Conservation (phyloP, 164 flowering plant species). For the Piper betle region DNA sequence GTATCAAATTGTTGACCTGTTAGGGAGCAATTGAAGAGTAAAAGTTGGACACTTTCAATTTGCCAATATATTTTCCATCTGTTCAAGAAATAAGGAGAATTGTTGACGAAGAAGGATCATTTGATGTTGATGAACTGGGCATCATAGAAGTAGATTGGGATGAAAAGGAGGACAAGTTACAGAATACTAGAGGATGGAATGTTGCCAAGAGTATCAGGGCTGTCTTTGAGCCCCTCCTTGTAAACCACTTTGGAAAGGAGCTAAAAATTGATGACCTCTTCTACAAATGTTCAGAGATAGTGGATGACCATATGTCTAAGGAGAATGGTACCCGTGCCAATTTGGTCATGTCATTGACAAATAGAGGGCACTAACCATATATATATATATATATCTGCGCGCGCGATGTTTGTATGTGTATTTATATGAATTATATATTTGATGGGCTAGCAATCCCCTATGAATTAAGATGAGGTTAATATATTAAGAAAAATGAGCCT, state of each 20-base stretch:
- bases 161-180: slow-evolving; percentile 4
- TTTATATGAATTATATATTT: no score
- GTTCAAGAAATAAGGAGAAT: slow-evolving; percentile 23
- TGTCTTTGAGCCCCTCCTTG: slow-evolving; percentile 41
- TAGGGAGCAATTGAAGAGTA: no score
- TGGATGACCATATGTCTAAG: slow-evolving; percentile 19
- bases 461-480: no score
- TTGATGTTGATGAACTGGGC: no score
- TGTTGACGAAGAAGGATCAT: slow-evolving; percentile 33
- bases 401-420: no score
- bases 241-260: no score
- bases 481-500: no score
- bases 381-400: no score
- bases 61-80: slow-evolving; percentile 40
- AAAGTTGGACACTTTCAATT: slow-evolving; percentile 36
- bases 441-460: no score
- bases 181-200: slow-evolving; percentile 9
- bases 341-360: slow-evolving; percentile 22
- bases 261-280: no score
- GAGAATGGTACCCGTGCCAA: slow-evolving; percentile 11
- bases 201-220: slow-evolving; percentile 32
- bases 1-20: no score
- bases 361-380: no score
- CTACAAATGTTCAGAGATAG: slow-evolving; percentile 12
- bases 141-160: slow-evolving; percentile 30